Evolutionary conservation across 257 asterid genomes (phyloP).

Genomic region (Catharanthus roseus): DNA sequence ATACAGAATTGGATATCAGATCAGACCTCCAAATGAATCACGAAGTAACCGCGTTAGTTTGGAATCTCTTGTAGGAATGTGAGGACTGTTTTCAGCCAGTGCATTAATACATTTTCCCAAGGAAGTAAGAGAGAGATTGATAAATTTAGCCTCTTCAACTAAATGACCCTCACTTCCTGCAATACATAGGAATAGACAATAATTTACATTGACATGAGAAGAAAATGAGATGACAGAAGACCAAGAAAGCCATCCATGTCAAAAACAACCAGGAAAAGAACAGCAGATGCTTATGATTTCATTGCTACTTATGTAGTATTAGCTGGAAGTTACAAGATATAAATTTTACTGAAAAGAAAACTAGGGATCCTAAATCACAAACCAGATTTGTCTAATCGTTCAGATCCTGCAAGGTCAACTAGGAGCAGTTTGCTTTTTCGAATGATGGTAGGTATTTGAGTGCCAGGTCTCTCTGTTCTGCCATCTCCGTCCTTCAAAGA

Average conservation of each 20-base stretch:
- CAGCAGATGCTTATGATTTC: not conserved
- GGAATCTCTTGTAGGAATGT: slow-evolving; percentile 89
- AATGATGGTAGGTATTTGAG: slow-evolving; percentile 46
- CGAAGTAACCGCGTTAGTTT: slow-evolving; percentile 87
- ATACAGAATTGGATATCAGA: slow-evolving; percentile 8
- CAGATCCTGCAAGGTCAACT: slow-evolving; percentile 98
- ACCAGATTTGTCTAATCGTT: slow-evolving; percentile 86
- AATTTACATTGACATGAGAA: not conserved
- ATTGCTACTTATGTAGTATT: not conserved
- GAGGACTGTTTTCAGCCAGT: slow-evolving; percentile 84
- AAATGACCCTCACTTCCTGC: slow-evolving; percentile 89
- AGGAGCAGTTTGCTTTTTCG: slow-evolving; percentile 83
- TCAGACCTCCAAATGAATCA: slow-evolving; percentile 87
- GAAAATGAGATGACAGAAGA: not conserved
- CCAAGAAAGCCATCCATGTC: not conserved
- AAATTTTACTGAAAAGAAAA: not conserved
- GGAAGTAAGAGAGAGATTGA: slow-evolving; percentile 81
- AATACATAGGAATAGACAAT: slow-evolving; percentile 18
- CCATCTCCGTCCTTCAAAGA: slow-evolving; percentile 32
- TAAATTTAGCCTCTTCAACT: slow-evolving; percentile 82
- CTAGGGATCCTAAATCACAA: slow-evolving; percentile 15
- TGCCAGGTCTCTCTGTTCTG: slow-evolving; percentile 31
- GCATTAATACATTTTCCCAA: slow-evolving; percentile 90
- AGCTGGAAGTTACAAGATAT: not conserved
- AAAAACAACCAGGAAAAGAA: not conserved